A percentile compares a stretch with the other conserved stretches of the same genome.
Conservation (phyloP, 805 yeast species). For the Zygosaccharomyces lentus region DNA sequence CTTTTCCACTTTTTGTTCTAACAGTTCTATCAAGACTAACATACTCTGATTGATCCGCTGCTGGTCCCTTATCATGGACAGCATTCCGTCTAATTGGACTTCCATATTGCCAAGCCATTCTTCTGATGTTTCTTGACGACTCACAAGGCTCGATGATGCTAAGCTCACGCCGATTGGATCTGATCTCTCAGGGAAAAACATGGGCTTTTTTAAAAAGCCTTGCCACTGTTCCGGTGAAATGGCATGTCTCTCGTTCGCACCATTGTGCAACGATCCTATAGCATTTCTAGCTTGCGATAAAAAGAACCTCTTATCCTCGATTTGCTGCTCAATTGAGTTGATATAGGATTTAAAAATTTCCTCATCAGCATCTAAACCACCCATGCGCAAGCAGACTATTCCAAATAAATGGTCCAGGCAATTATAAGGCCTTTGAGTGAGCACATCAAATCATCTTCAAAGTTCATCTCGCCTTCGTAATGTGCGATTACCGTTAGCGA, state of each 20-base stretch:
- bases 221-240: constrained; percentile 16
- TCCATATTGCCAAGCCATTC: constrained; percentile 14
- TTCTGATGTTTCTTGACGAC: constrained; percentile 18
- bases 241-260: not conserved
- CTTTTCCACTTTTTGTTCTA: constrained; percentile 5
- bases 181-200: constrained; percentile 31
- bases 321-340: constrained; percentile 22
- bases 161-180: constrained; percentile 33
- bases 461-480: not conserved
- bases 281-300: constrained; percentile 24
- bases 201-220: constrained; percentile 21
- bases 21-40: constrained; percentile 9
- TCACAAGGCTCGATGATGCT: constrained; percentile 16
- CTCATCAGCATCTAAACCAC: not conserved
- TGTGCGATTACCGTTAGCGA: not conserved
- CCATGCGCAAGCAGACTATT: not conserved
- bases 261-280: constrained; percentile 12
- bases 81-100: constrained; percentile 3
- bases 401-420: no score
- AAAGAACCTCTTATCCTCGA: constrained; percentile 27
- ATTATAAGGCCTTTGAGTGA: no score
- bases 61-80: constrained; percentile 17
- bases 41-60: constrained; percentile 20
- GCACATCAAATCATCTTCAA: not conserved
- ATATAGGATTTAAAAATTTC: constrained; percentile 18